phyloP scores from a whole-genome alignment of 129 eudicot genomes.

The Apium graveolens region DNA sequence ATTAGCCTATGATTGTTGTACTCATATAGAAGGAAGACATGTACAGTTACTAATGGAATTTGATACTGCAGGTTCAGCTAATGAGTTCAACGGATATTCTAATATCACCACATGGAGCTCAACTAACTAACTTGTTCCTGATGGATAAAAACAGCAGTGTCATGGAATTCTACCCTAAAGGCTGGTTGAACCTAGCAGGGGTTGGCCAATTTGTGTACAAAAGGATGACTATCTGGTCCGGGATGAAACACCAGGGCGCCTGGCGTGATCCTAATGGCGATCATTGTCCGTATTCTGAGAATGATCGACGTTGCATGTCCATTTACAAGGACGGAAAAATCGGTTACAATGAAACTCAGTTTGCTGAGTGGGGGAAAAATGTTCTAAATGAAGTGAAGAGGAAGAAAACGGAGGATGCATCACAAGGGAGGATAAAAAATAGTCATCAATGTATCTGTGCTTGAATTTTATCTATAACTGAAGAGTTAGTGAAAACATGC shows the following conservation, averaged over 20 bases:
- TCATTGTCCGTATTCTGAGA: constrained; percentile 45
- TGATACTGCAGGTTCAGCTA: constrained; percentile 48
- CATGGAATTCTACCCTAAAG: constrained; percentile 83
- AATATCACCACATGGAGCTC: constrained; percentile 88
- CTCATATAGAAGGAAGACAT: no score
- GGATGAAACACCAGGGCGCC: constrained; percentile 71
- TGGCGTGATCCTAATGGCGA: constrained; percentile 71
- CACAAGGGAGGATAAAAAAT: constrained; percentile 10
- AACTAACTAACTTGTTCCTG: constrained; percentile 68
- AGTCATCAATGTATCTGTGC: constrained; percentile 33
- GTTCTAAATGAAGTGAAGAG: constrained; percentile 52
- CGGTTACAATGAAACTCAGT: constrained; percentile 54
- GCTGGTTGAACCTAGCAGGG: constrained; percentile 85
- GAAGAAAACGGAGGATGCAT: constrained; percentile 29
- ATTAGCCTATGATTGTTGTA: no score
- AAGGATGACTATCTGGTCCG: constrained; percentile 79
- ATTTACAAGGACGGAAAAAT: constrained; percentile 50
- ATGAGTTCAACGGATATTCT: constrained; percentile 68
- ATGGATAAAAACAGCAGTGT: constrained; percentile 87
- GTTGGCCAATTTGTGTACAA: constrained; percentile 71
- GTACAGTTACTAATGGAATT: neutral
- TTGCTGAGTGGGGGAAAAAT: constrained; percentile 52
- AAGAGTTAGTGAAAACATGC: no score
- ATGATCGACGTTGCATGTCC: constrained; percentile 63
- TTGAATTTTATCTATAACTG: neutral